Percentiles rank a stretch among this genome's conserved stretches.
These are phyloP conservation scores for Globisporangium paddicum DNA, from an alignment of 352 stramenopile species.

Conservation along the genomic window DNA sequence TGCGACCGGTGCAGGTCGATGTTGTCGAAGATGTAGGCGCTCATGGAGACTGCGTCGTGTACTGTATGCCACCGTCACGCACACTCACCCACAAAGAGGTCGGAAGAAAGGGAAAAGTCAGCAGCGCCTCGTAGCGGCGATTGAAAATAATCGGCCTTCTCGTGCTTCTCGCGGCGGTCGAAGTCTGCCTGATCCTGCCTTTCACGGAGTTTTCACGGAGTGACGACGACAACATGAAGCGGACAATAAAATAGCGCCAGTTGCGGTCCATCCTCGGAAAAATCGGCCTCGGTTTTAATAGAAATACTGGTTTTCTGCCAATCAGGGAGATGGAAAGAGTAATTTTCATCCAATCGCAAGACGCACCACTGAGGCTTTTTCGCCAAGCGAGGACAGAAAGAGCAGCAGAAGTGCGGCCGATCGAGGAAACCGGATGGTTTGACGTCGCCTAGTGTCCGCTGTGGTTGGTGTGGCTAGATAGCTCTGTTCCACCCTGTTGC, in stretches of 20 bases:
- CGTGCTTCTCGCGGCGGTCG: too few relatives aligned
- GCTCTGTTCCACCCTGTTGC: too few relatives aligned
- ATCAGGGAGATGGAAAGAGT: neutral
- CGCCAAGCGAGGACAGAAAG: neutral
- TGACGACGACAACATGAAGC: slow-evolving; percentile 12
- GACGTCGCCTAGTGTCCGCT: neutral
- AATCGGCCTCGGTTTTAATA: too few relatives aligned
- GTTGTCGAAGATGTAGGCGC: slow-evolving; percentile 17
- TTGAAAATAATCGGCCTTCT: neutral
- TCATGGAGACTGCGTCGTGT: slow-evolving; percentile 2
- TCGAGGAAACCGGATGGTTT: slow-evolving; percentile 13
- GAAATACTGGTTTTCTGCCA: slow-evolving; percentile 3
- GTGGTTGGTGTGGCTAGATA: too few relatives aligned
- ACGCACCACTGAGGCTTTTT: neutral
- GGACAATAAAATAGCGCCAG: slow-evolving; percentile 4
- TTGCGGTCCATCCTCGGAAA: slow-evolving; percentile 3
- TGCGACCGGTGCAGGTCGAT: slow-evolving; percentile 3
- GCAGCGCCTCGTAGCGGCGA: neutral
- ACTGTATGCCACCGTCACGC: neutral
- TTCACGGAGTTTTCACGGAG: slow-evolving; percentile 9
- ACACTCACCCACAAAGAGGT: too few relatives aligned
- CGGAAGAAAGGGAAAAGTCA: slow-evolving; percentile 15
- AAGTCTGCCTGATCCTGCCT: too few relatives aligned
- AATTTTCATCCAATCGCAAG: slow-evolving; percentile 4
- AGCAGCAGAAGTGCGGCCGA: neutral